Percentiles rank a stretch among this genome's conserved stretches.
Conservation (phyloP, 768 basidiomycete genomes). For the Baorangia bicolor region DNA sequence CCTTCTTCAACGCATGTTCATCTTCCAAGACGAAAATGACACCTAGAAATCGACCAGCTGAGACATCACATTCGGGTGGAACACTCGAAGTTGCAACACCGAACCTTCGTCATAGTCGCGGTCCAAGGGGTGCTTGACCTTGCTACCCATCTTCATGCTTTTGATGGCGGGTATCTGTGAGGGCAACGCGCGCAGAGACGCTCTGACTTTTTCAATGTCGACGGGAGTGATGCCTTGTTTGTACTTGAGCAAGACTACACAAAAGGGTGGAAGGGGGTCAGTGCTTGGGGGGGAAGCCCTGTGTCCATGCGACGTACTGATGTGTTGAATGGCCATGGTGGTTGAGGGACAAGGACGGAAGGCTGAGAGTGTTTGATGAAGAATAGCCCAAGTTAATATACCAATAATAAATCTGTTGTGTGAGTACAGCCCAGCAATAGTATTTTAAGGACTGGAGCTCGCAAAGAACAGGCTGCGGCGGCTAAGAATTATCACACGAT, state of each 20-base stretch:
- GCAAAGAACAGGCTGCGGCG: not conserved
- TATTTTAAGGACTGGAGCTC: not conserved
- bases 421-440: too few relatives aligned
- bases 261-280: not conserved
- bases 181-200: conserved; percentile 6
- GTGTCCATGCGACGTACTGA: conserved; percentile 14
- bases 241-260: conserved; percentile 24
- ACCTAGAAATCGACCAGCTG: conserved; percentile 9
- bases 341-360: not conserved
- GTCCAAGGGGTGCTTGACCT: conserved; percentile 17
- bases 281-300: not conserved
- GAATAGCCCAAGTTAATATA: too few relatives aligned
- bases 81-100: not conserved
- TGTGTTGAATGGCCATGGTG: conserved; percentile 22
- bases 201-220: conserved; percentile 5
- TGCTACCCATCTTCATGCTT: conserved; percentile 10
- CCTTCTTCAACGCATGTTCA: conserved; percentile 8
- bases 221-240: conserved; percentile 13
- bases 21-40: conserved; percentile 24
- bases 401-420: too few relatives aligned
- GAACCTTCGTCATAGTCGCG: conserved; percentile 29
- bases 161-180: conserved; percentile 21
- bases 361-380: not conserved
- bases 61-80: not conserved
- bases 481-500: not conserved